Evolutionary conservation across 306 rosid species (phyloP).

Genomic region (Lathyrus oleraceus): DNA sequence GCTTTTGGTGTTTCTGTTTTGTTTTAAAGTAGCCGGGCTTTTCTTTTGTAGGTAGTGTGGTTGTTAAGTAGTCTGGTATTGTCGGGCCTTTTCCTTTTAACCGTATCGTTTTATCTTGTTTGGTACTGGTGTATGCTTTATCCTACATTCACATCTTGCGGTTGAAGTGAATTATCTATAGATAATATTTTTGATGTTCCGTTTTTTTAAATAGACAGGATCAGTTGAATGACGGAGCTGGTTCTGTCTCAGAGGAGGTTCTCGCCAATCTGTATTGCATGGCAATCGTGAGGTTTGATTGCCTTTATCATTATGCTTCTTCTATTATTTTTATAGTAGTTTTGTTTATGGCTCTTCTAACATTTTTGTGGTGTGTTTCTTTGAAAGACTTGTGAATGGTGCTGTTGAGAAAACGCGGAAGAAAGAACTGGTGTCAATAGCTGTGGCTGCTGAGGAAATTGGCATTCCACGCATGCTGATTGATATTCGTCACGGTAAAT

Average conservation of each 20-base stretch:
- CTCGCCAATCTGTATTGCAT: slow-evolving; percentile 76
- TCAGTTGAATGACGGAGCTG: slow-evolving; percentile 36
- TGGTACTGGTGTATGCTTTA: too few relatives aligned
- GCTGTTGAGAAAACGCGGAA: slow-evolving; percentile 86
- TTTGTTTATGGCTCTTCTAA: slow-evolving; percentile 1
- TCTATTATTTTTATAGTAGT: not conserved
- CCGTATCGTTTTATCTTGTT: too few relatives aligned
- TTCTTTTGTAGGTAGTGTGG: too few relatives aligned
- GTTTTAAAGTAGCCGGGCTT: too few relatives aligned
- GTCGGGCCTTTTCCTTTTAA: too few relatives aligned
- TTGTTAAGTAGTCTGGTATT: too few relatives aligned
- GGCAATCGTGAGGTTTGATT: slow-evolving; percentile 83
- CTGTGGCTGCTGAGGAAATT: slow-evolving; percentile 72
- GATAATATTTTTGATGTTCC: too few relatives aligned
- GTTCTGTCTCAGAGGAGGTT: slow-evolving; percentile 67
- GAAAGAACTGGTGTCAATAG: slow-evolving; percentile 66
- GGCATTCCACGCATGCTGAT: slow-evolving; percentile 81
- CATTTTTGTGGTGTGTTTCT: slow-evolving; percentile 18
- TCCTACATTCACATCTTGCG: too few relatives aligned
- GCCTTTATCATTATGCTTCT: slow-evolving; percentile 9
- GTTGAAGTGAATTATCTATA: too few relatives aligned
- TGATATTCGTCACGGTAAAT: slow-evolving; percentile 90
- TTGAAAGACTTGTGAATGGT: slow-evolving; percentile 79
- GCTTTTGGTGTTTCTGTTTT: too few relatives aligned
- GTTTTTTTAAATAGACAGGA: slow-evolving; percentile 27